Percentiles rank a stretch among this genome's conserved stretches.
These are phyloP conservation scores for Malassezia dermatis DNA, from an alignment of 1,284 basidiomycete species.

Conservation along the genomic window DNA sequence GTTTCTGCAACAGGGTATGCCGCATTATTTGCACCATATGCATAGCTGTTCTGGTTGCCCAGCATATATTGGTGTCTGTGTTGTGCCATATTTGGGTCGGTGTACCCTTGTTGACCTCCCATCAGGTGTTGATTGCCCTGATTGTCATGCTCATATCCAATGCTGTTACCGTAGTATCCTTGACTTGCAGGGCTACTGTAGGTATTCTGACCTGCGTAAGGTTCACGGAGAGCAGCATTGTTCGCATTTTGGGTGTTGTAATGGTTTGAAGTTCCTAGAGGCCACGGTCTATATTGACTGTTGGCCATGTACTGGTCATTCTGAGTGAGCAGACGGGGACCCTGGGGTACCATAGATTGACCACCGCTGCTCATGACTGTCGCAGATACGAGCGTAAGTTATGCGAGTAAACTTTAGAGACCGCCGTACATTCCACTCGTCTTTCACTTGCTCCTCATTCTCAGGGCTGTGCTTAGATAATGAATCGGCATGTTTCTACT, in stretches of 20 bases:
- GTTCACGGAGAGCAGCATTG: not conserved
- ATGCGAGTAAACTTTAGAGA: not conserved
- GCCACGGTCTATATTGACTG: not conserved
- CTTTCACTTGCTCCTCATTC: not conserved
- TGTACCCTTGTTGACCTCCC: not conserved
- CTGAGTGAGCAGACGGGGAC: not conserved
- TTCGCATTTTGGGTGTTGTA: not conserved
- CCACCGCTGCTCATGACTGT: not conserved
- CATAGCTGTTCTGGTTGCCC: not conserved
- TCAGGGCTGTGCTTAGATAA: not conserved
- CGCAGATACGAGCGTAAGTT: not conserved
- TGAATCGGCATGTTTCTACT: not conserved
- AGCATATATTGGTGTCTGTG: not conserved
- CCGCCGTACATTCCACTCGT: not conserved
- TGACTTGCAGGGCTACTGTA: not conserved
- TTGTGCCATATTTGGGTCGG: not conserved
- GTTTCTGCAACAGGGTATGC: not conserved
- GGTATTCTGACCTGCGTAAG: not conserved
- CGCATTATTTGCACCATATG: not conserved
- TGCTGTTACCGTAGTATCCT: not conserved
- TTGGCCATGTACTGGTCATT: not conserved
- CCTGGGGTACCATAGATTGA: not conserved
- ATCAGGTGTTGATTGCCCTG: not conserved
- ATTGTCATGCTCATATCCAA: not conserved
- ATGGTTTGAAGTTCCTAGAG: not conserved